These are phyloP conservation scores for Populus pruinosa DNA, from an alignment of 345 rosid genomes.

Conservation along the genomic window DNA sequence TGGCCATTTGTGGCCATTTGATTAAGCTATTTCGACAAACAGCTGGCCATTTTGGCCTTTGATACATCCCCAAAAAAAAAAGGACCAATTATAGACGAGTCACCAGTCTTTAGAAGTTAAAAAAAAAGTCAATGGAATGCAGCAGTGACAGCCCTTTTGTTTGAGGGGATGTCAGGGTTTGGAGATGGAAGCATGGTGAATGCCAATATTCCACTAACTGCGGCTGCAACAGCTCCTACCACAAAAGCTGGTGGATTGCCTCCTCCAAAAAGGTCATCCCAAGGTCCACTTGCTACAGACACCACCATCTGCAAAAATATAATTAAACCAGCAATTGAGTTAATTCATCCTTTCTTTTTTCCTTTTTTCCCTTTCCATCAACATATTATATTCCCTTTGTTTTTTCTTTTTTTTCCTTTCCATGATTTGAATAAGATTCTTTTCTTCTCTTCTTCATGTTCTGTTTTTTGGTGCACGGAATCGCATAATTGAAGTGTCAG, in stretches of 20 bases:
- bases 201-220: constrained; percentile 55
- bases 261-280: constrained; percentile 72
- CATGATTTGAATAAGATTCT: not conserved
- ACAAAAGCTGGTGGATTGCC: constrained; percentile 81
- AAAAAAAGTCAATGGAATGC: constrained; percentile 10
- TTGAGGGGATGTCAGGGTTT: constrained; percentile 40
- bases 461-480: not conserved
- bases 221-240: constrained; percentile 61
- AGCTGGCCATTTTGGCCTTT: not conserved
- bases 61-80: not conserved
- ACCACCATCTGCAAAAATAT: constrained; percentile 52
- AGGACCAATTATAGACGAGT: not conserved
- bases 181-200: constrained; percentile 70
- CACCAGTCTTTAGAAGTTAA: not conserved
- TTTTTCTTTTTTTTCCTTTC: too few species aligned
- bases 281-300: constrained; percentile 63
- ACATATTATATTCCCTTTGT: too few species aligned
- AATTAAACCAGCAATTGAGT: not conserved
- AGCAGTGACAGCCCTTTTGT: not conserved
- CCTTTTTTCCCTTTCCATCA: not conserved
- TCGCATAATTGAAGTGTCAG: not conserved
- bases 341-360: not conserved
- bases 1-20: constrained; percentile 6
- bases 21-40: not conserved
- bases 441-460: not conserved